These are phyloP conservation scores for Aspergillus niger DNA, from an alignment of 2,329 filamentous ascomycete species.

Conservation along the genomic window DNA sequence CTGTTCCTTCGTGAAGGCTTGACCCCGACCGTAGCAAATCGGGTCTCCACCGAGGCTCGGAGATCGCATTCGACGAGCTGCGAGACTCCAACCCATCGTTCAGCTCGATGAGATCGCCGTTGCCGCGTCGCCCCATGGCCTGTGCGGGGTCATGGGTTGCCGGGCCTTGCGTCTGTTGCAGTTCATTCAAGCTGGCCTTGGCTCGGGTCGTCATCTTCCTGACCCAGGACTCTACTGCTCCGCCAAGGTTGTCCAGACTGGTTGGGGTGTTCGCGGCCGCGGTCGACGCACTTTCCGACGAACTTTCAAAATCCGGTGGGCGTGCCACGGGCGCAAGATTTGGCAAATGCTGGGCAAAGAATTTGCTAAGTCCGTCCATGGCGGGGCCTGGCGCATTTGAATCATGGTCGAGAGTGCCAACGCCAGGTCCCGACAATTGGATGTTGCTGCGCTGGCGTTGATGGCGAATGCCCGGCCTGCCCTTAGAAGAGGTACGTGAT, in stretches of 20 bases:
- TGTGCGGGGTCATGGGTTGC: constrained; percentile 27
- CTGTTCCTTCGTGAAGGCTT: constrained; percentile 21
- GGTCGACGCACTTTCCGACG: constrained; percentile 39
- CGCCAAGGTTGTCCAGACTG: constrained; percentile 77
- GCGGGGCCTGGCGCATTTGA: constrained; percentile 65
- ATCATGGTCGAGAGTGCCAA: constrained; percentile 73
- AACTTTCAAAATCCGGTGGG: constrained; percentile 54
- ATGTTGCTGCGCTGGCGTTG: constrained; percentile 44
- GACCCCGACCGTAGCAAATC: constrained; percentile 21
- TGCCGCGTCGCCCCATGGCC: constrained; percentile 30
- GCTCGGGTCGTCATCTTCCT: constrained; percentile 68
- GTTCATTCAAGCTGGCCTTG: constrained; percentile 41
- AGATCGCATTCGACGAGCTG: constrained; percentile 22
- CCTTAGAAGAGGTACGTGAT: constrained; percentile 28
- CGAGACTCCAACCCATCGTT: constrained; percentile 40
- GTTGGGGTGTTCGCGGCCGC: constrained; percentile 39
- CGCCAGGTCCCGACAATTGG: constrained; percentile 81
- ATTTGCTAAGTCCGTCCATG: constrained; percentile 78
- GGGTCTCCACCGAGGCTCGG: constrained; percentile 18
- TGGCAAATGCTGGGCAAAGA: constrained; percentile 81
- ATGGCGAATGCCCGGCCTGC: constrained; percentile 42
- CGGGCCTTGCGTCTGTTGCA: constrained; percentile 37
- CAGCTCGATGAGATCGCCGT: constrained; percentile 49
- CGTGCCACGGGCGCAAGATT: constrained; percentile 67
- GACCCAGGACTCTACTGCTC: constrained; percentile 87